These are phyloP conservation scores for Ligustrum vulgare DNA, from an alignment of 257 asterid genomes.

Conservation along the genomic window DNA sequence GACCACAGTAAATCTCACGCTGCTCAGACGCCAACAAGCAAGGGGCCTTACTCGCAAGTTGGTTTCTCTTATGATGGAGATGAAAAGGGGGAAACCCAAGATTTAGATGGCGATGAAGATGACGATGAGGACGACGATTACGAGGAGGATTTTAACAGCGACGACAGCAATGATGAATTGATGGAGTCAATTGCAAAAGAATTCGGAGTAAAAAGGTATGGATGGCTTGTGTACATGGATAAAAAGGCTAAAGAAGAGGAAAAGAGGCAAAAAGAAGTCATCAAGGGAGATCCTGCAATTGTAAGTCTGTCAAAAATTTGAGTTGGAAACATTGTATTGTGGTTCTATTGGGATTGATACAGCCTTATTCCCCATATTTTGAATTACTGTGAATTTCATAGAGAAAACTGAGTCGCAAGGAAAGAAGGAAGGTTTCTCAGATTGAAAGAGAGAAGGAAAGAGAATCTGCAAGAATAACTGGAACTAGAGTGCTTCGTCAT, in stretches of 20 bases:
- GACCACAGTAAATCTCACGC: constrained; percentile 49
- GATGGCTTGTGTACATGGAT: constrained; percentile 98
- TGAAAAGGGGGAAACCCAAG: constrained; percentile 59
- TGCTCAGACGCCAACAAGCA: constrained; percentile 64
- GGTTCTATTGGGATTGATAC: neutral
- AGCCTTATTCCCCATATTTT: neutral
- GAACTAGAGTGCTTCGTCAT: constrained; percentile 72
- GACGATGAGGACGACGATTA: constrained; percentile 82
- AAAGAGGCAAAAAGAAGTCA: constrained; percentile 87
- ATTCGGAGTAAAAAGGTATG: constrained; percentile 93
- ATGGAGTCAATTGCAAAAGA: constrained; percentile 98
- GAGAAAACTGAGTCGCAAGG: constrained; percentile 96
- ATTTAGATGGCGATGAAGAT: constrained; percentile 82
- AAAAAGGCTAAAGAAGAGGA: constrained; percentile 97
- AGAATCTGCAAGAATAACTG: constrained; percentile 74
- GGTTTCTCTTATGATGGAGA: constrained; percentile 93
- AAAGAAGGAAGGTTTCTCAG: constrained; percentile 94
- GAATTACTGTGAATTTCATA: constrained; percentile 34
- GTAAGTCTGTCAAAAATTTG: constrained; percentile 46
- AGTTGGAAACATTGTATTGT: neutral
- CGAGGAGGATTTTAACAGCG: constrained; percentile 90
- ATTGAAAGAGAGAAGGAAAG: constrained; percentile 87
- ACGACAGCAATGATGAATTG: constrained; percentile 86
- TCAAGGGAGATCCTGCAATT: constrained; percentile 95
- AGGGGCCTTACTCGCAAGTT: constrained; percentile 95